These are phyloP conservation scores for Eremochloa ophiuroides DNA, from an alignment of 176 grass and related monocot genomes.

Conservation along the genomic window DNA sequence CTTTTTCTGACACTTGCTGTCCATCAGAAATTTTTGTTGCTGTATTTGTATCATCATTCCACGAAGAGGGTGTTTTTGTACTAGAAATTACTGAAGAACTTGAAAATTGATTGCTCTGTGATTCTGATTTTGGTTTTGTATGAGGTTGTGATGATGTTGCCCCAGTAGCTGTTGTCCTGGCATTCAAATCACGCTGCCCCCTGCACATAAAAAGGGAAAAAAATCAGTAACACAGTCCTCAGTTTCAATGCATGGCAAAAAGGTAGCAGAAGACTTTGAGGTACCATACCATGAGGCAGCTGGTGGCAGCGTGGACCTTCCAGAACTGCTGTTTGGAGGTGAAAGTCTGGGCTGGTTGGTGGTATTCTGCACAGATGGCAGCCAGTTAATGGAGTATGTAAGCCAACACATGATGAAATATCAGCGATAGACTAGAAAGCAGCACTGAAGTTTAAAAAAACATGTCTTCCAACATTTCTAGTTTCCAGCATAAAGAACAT, in stretches of 20 bases:
- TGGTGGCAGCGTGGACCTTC: slow-evolving; percentile 68
- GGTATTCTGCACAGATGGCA: slow-evolving; percentile 45
- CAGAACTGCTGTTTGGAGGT: slow-evolving; percentile 65
- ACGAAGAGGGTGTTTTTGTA: slow-evolving; percentile 58
- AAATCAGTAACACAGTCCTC: slow-evolving; percentile 19
- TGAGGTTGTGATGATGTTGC: slow-evolving; percentile 38
- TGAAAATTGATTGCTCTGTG: slow-evolving; percentile 29
- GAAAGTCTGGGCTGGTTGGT: slow-evolving; percentile 58
- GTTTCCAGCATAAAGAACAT: slow-evolving; percentile 25
- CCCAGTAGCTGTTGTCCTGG: slow-evolving; percentile 33
- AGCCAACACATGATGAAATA: slow-evolving; percentile 24
- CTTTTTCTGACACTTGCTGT: slow-evolving; percentile 19
- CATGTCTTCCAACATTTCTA: background rate
- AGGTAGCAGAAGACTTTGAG: background rate
- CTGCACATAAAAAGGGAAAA: slow-evolving; percentile 26
- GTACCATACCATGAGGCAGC: slow-evolving; percentile 76
- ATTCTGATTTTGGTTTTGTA: slow-evolving; percentile 62
- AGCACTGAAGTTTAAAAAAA: slow-evolving; percentile 1
- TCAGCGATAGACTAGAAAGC: slow-evolving; percentile 2
- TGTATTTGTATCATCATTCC: slow-evolving; percentile 76
- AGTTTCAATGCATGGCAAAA: slow-evolving; percentile 14
- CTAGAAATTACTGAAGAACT: slow-evolving; percentile 35
- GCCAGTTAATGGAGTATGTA: slow-evolving; percentile 19
- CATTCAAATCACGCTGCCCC: slow-evolving; percentile 63
- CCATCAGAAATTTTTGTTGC: slow-evolving; percentile 46